Evolutionary conservation across 805 yeast species (phyloP), one percentile per base, ranked within the genome.

Genomic region (Candida fluviatilis): DNA sequence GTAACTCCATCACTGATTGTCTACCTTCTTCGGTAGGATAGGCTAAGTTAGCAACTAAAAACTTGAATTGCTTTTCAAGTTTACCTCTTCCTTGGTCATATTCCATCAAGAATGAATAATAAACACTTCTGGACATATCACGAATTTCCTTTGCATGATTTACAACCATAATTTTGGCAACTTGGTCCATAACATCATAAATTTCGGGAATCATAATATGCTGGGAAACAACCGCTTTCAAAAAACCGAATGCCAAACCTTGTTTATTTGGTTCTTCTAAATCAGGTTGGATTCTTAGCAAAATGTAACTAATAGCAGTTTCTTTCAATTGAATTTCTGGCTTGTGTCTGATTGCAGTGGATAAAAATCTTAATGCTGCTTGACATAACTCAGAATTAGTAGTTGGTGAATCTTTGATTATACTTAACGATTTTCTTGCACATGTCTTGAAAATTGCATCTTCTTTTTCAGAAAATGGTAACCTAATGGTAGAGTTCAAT

Each of bases 11-110:
- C 2, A 88, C 95, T 0, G 97, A 86, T 47, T 83, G 82, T 37
- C 97, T 72, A 37, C 99, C 99, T 30, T 78, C 72, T 41, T 84
- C 84, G 3, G 95, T 80, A 4, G 95, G 90, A 55, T 93, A 93
- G 17, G 80, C 73, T 46, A 93, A 65, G 57, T 93, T 93, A 39
- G 77, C 78, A 6, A 90, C 84, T 59, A 93, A 69, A 54, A 83
- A 80, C 46, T 82, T 79, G 62, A 91, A 82, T 47, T 87, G 95
- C 49, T 82, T 85, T 46, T 85, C 93, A 34, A 93, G 58, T 46
- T 87, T 76, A 3, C 91, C 89, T 50, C 81, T 74, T 23, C 98
- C 89, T 64, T 91, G 97, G 50, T 95, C 98, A 54, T 86, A 93
- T 50, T 89, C 96, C 84, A 88, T 84, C 53, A 93, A 63, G 50